phyloP scores from a whole-genome alignment of 768 basidiomycete genomes.

The Agrocybe praecox region DNA sequence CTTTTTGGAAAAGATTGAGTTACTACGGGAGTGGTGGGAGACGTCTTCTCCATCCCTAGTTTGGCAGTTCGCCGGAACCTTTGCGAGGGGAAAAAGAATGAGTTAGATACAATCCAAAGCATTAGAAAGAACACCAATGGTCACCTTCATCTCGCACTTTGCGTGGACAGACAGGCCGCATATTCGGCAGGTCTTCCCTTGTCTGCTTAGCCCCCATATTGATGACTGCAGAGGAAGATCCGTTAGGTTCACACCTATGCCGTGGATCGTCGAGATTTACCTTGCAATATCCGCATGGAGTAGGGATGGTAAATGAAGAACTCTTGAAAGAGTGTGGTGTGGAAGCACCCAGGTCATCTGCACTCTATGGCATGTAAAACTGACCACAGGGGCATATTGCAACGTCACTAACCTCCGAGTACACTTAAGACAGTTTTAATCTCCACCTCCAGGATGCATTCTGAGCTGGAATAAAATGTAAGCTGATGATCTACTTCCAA shows the following conservation, averaged over 20 bases:
- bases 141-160: constrained; percentile 86
- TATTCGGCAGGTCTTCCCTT: constrained; percentile 80
- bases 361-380: constrained; percentile 9
- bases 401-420: constrained; percentile 56
- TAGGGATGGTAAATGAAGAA: constrained; percentile 85
- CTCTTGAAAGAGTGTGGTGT: constrained; percentile 82
- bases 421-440: constrained; percentile 59
- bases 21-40: neutral
- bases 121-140: constrained; percentile 1
- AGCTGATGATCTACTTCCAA: constrained; percentile 67
- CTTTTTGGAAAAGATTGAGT: neutral
- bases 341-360: constrained; percentile 76
- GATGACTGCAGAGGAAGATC: constrained; percentile 54
- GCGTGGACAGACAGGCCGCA: constrained; percentile 82
- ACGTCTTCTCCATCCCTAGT: constrained; percentile 20
- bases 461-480: constrained; percentile 54
- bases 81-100: neutral
- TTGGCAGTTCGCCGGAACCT: constrained; percentile 52
- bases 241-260: neutral
- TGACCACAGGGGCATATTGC: neutral
- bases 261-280: constrained; percentile 33
- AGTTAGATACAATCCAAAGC: constrained; percentile 1
- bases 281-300: constrained; percentile 82
- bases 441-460: constrained; percentile 63
- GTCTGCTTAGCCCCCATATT: constrained; percentile 87